Evolutionary conservation across 139 green algal genomes (phyloP), one percentile per base, ranked within the genome.

Genomic region (Zygnema circumcarinatum): DNA sequence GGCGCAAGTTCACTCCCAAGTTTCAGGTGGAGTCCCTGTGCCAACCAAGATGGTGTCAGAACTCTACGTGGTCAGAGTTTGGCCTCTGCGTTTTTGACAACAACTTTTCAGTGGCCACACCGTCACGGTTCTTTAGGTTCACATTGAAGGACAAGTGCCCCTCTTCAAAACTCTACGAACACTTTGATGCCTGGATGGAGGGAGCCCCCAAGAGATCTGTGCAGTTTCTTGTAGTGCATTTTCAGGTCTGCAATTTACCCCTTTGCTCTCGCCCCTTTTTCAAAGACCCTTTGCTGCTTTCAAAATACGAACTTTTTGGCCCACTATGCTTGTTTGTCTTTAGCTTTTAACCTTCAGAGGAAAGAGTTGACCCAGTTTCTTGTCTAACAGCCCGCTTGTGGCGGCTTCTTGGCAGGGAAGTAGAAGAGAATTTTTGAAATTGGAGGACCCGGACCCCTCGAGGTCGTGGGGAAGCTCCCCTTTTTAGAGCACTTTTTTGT

Each of bases 1-100:
- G 69, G 69, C 7, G 35, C 16, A 78, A 78, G 69, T 78, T 78
- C 69, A 78, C 7, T 22, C 79, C 79, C 42, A 76, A 38, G 52
- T 76, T 86, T 33, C 22, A 22, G 1, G 79, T 86, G 2, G 42
- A 86, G 1, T 79, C 79, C 0, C 31, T 86, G 35, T 86, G 79
- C 79, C 79, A 86, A 68, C 79, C 79, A 38, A 25, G 79, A 7
- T 31, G 25, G 39, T 85, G 79, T 67, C 79, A 85, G 35, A 85
- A 85, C 79, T 78, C 79, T 21, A 68, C 79, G 42, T 85, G 79
- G 79, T 85, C 79, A 36, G 79, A 85, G 36, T 36, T 76, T 36
- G 79, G 79, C 22, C 79, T 85, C 39, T 85, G 79, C 42, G 79
- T 79, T 36, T 85, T 76, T 36, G 79, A 85, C 79, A 85, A 85